phyloP scores from a whole-genome alignment of 257 asterid species.

The Solanum microdontum region DNA sequence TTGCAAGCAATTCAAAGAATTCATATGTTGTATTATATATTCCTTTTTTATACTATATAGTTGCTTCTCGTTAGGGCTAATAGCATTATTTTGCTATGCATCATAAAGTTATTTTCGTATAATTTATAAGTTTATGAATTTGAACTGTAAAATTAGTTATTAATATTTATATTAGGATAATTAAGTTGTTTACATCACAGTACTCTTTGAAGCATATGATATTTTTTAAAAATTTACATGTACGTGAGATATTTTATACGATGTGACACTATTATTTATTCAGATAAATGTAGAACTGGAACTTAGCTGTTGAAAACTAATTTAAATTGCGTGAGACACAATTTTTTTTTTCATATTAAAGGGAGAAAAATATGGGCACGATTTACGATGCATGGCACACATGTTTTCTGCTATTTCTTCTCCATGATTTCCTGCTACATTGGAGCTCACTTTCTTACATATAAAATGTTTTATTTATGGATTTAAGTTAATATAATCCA shows the following conservation, averaged over 20 bases:
- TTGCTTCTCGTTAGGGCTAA: not conserved
- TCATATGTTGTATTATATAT: not conserved
- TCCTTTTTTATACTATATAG: not conserved
- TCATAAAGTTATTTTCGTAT: not conserved
- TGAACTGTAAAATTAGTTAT: not conserved
- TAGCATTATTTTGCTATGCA: no score
- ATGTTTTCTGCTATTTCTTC: not conserved
- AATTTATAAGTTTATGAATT: not conserved
- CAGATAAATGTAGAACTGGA: not conserved
- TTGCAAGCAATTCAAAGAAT: not conserved
- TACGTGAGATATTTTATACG: not conserved
- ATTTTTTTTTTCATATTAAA: not conserved
- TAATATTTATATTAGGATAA: not conserved
- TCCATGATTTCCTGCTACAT: not conserved
- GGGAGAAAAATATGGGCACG: not conserved
- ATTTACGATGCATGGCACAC: not conserved
- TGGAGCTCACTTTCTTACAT: not conserved
- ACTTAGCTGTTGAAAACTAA: not conserved
- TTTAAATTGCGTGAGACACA: not conserved
- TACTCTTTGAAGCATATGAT: not conserved
- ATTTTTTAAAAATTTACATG: fast-evolving
- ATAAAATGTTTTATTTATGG: no score
- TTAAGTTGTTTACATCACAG: not conserved
- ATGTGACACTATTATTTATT: not conserved
- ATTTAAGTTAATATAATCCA: no score